Percentiles rank a stretch among this genome's conserved stretches.
phyloP scores from a whole-genome alignment of 805 yeast species.

The Myxozyma monticola region DNA sequence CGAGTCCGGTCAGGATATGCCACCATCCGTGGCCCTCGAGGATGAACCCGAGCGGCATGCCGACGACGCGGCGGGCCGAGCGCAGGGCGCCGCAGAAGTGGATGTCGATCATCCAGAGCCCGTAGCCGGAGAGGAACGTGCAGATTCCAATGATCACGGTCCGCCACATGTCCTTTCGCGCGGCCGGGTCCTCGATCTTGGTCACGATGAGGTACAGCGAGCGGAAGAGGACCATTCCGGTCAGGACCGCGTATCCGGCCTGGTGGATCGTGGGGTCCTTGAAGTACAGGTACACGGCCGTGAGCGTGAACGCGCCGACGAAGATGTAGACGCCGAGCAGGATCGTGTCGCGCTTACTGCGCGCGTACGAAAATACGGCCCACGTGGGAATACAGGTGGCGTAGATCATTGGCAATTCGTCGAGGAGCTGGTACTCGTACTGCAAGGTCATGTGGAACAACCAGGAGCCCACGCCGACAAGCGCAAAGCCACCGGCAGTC shows the following conservation, averaged over 20 bases:
- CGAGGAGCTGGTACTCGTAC: slow-evolving; percentile 86
- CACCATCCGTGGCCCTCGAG: slow-evolving; percentile 98
- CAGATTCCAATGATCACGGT: slow-evolving; percentile 61
- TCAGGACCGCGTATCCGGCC: slow-evolving; percentile 75
- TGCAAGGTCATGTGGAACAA: slow-evolving; percentile 92
- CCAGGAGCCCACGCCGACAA: slow-evolving; percentile 94
- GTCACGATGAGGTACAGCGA: slow-evolving; percentile 53
- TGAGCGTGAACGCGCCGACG: slow-evolving; percentile 59
- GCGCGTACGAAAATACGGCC: slow-evolving; percentile 69
- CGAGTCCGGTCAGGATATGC: slow-evolving; percentile 71
- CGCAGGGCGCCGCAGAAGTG: slow-evolving; percentile 68
- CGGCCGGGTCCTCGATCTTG: slow-evolving; percentile 53
- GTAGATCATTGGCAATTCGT: slow-evolving; percentile 97
- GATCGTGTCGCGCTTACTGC: slow-evolving; percentile 42
- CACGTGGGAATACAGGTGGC: slow-evolving; percentile 95
- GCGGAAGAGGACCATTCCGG: slow-evolving; percentile 66
- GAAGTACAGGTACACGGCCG: slow-evolving; percentile 67
- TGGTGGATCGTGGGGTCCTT: slow-evolving; percentile 90
- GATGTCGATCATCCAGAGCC: slow-evolving; percentile 87
- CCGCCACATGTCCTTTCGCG: slow-evolving; percentile 51
- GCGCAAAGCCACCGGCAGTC: slow-evolving; percentile 74
- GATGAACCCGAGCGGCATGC: slow-evolving; percentile 82
- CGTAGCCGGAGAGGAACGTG: slow-evolving; percentile 70
- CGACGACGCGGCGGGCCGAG: slow-evolving; percentile 58
- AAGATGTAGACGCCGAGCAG: slow-evolving; percentile 51